A percentile compares a stretch with the other conserved stretches of the same genome.
These are phyloP conservation scores for Casuarina glauca DNA, from an alignment of 306 rosid genomes.

Conservation along the genomic window DNA sequence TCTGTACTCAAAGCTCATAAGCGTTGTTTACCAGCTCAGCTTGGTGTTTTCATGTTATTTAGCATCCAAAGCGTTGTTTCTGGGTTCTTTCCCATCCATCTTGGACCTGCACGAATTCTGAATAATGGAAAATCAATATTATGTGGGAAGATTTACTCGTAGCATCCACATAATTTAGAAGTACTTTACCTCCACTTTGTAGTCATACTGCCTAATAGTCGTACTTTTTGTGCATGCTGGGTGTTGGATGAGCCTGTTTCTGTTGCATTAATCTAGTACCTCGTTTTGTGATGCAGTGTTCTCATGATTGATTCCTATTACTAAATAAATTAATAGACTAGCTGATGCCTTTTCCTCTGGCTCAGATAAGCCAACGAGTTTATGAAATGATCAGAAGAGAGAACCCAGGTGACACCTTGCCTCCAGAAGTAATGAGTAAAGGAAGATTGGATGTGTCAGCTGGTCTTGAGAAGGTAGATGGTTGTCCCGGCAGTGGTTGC, in stretches of 20 bases:
- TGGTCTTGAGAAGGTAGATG: constrained; percentile 34
- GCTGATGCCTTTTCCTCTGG: constrained; percentile 24
- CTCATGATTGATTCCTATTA: neutral
- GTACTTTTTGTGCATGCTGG: neutral
- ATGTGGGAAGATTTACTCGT: neutral
- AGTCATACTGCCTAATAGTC: neutral
- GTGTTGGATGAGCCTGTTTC: neutral
- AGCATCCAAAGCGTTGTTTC: neutral
- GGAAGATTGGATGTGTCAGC: constrained; percentile 31
- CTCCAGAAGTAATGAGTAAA: constrained; percentile 38
- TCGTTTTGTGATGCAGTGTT: neutral
- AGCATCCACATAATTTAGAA: neutral
- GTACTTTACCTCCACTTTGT: neutral
- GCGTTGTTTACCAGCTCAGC: neutral
- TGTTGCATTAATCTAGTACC: neutral
- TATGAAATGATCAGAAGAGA: constrained; percentile 61
- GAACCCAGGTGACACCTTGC: constrained; percentile 38
- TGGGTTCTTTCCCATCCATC: neutral
- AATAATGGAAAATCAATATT: neutral
- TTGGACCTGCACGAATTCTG: too few relatives aligned
- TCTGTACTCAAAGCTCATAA: neutral
- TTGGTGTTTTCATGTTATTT: neutral
- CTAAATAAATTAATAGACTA: neutral
- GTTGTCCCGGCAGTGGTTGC: constrained; percentile 11
- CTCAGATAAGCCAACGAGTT: constrained; percentile 85